Percentiles rank a stretch among this genome's conserved stretches.
Evolutionary conservation across 179 eudicot genomes (phyloP).

Genomic region (Silene coronaria): DNA sequence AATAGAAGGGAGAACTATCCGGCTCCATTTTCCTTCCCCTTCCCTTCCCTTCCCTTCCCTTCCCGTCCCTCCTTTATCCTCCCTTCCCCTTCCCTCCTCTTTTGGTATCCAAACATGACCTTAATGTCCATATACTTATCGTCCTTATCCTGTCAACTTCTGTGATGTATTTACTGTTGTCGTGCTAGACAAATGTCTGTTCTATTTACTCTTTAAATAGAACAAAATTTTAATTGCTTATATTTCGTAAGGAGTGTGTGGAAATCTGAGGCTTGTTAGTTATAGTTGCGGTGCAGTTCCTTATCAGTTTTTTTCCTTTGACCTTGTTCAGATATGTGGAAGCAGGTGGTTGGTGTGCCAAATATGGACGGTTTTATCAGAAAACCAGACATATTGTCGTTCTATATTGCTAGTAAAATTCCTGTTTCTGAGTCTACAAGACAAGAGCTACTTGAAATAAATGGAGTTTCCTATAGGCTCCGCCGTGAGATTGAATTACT

Average conservation of each 20-base stretch:
- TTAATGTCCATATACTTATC: not conserved
- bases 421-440: slow-evolving; percentile 79
- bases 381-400: slow-evolving; percentile 73
- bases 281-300: slow-evolving; percentile 14
- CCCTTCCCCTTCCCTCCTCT: no score
- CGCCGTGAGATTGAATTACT: slow-evolving; percentile 87
- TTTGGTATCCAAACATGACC: no score
- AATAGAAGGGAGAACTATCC: no score
- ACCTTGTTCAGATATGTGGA: slow-evolving; percentile 73
- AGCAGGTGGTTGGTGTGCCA: slow-evolving; percentile 65
- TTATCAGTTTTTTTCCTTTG: slow-evolving; percentile 11
- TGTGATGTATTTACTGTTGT: not conserved
- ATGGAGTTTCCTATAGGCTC: slow-evolving; percentile 77
- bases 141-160: slow-evolving; percentile 1
- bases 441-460: slow-evolving; percentile 90
- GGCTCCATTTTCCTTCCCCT: no score
- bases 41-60: no score
- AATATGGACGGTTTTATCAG: slow-evolving; percentile 60
- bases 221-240: not conserved
- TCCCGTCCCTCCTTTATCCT: no score
- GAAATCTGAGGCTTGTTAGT: not conserved
- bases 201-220: not conserved
- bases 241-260: not conserved
- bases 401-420: slow-evolving; percentile 78
- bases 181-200: not conserved